Evolutionary conservation across 345 rosid species (phyloP), one percentile per base, ranked within the genome.

Genomic region (Citropsis articulata): DNA sequence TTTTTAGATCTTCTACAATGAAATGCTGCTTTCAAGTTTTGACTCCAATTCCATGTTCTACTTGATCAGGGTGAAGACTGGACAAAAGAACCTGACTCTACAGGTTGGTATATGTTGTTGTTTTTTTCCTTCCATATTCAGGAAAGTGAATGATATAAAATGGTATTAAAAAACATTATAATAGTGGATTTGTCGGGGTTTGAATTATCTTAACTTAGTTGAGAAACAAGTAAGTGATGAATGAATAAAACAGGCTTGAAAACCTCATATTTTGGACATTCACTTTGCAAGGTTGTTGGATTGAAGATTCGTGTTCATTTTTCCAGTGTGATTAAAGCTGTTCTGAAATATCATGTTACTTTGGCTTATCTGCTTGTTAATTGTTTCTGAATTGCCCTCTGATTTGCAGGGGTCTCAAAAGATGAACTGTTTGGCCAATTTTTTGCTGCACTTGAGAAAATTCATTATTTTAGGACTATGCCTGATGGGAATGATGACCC

Each of bases 391-490:
- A 38, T 76, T 56, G 66, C 66, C 24, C 25, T 77, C 30, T 86
- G 66, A 48, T 55, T 24, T 80, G 73, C 95, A 90, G 97, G 90
- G 81, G 77, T 80, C 71, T 89, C 87, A 27, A 90, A 83, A 83
- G 98, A 94, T 74, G 98, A 91, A 77, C 90, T 92, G 25, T 90
- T 91, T 84, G 94, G 91, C 33, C 92, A 91, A 76, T 87, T 92
- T 83, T 82, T 92, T 82, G 88, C 88, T 71, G 98, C 97, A 45
- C 96, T 94, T 69, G 97, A 94, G 86, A 90, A 89, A 84, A 74
- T 83, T 24, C 86, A 86, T 79, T 91, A 85, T 81, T 85, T 94
- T 35, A 88, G 72, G 79, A 59, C 77, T 53, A 77, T 83, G 48
- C 81, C 90, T 66, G 91, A 89, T 50, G 96, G 93, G 66, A 89